Evolutionary conservation across 345 rosid genomes (phyloP).

Genomic region (Garcia nutans): DNA sequence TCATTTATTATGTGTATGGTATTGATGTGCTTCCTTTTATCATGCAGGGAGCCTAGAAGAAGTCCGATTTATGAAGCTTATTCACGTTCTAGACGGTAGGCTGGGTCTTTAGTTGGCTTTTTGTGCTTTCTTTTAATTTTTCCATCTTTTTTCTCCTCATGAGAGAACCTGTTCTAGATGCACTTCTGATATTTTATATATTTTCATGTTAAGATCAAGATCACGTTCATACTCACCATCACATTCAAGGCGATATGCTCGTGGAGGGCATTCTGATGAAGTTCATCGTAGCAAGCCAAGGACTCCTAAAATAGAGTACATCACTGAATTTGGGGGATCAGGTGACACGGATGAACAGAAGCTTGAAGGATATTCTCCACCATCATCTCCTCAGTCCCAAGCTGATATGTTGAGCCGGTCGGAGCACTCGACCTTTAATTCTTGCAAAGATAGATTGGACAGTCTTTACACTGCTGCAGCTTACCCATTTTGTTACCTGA

Average conservation of each 20-base stretch:
- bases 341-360: constrained; percentile 61
- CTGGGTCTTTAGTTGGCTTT: not conserved
- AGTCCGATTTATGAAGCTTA: constrained; percentile 98
- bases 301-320: constrained; percentile 78
- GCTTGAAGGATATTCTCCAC: constrained; percentile 84
- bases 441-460: constrained; percentile 94
- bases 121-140: not conserved
- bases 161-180: not conserved
- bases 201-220: constrained; percentile 63
- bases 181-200: not conserved
- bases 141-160: no score
- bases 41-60: constrained; percentile 69
- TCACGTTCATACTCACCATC: constrained; percentile 85
- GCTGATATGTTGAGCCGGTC: constrained; percentile 79
- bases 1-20: constrained; percentile 14
- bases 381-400: constrained; percentile 75
- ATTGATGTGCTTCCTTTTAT: constrained; percentile 12
- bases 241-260: constrained; percentile 58
- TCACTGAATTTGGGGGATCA: constrained; percentile 92
- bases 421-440: constrained; percentile 99
- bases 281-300: constrained; percentile 56
- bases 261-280: constrained; percentile 63
- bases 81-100: constrained; percentile 79
- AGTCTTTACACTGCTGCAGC: constrained; percentile 76
- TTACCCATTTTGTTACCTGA: constrained; percentile 64